These are phyloP conservation scores for Aspergillus pseudotamarii DNA, from an alignment of 2,329 filamentous ascomycete genomes.

Conservation along the genomic window DNA sequence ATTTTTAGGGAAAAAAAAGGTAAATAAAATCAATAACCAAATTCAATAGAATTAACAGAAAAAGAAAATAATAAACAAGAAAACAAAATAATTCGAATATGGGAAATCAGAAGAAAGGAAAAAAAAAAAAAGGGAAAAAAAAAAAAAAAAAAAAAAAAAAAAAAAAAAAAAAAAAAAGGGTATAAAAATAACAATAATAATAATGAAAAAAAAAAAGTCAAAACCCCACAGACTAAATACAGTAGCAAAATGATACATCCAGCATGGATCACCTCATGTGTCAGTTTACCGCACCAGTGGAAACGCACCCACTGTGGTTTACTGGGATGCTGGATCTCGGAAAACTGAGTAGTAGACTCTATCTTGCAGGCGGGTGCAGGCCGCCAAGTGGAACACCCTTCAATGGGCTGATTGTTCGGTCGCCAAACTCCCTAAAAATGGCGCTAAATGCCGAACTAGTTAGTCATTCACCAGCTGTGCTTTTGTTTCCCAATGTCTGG, in stretches of 20 bases:
- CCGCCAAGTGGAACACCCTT: slow-evolving; percentile 2
- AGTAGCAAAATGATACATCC: slow-evolving; percentile 8
- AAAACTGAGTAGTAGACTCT: slow-evolving; percentile 4
- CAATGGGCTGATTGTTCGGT: slow-evolving; percentile 9
- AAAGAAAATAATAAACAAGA: background rate
- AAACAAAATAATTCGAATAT: background rate
- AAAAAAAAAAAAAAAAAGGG: background rate
- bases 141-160: background rate
- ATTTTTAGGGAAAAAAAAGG: too few relatives aligned
- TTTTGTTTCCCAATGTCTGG: background rate
- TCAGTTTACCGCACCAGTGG: slow-evolving; percentile 13
- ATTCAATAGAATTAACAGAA: too few relatives aligned
- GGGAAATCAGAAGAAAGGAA: background rate
- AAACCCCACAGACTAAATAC: slow-evolving; percentile 8
- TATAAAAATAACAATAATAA: background rate
- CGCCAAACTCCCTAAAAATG: background rate
- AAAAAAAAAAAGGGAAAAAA: background rate
- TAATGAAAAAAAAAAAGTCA: background rate
- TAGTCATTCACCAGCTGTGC: slow-evolving; percentile 1
- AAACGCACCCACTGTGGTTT: slow-evolving; percentile 9
- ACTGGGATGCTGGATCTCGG: slow-evolving; percentile 14
- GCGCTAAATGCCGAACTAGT: background rate
- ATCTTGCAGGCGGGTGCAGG: slow-evolving; percentile 12
- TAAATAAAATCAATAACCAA: background rate
- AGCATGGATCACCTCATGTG: slow-evolving; percentile 11